Conservation (phyloP, 257 asterid species). For the Linderniella brevidens region DNA sequence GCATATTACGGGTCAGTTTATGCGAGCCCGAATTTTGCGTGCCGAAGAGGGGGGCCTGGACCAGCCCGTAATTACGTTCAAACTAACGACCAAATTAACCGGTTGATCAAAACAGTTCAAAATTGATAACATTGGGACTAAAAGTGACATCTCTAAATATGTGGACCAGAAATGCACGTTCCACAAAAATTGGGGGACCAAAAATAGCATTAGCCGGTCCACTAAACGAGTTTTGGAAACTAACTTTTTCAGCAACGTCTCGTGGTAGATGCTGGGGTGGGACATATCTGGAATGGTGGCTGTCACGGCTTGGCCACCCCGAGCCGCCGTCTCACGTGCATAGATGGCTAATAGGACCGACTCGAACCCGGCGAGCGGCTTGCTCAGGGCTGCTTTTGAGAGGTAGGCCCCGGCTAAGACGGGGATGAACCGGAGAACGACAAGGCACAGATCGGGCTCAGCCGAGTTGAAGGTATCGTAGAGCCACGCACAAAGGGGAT, state of each 20-base stretch:
- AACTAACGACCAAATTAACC: too few species aligned
- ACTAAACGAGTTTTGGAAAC: too few species aligned
- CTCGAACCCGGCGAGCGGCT: constrained; percentile 75
- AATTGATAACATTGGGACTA: too few species aligned
- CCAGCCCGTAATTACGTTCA: too few species aligned
- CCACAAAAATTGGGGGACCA: too few species aligned
- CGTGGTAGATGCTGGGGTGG: constrained; percentile 69
- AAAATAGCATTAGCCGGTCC: too few species aligned
- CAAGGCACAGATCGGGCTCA: constrained; percentile 56
- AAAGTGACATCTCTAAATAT: too few species aligned
- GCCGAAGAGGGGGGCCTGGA: too few species aligned
- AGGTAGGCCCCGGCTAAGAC: constrained; percentile 62
- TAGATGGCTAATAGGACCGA: constrained; percentile 67
- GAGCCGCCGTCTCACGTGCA: constrained; percentile 45
- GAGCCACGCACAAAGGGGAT: constrained; percentile 86
- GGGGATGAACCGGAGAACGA: constrained; percentile 74
- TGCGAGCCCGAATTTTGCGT: too few species aligned
- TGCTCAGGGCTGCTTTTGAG: constrained; percentile 49
- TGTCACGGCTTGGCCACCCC: constrained; percentile 44
- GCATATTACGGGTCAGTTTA: too few species aligned
- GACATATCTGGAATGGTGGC: constrained; percentile 56
- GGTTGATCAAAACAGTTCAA: too few species aligned
- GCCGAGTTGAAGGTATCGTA: constrained; percentile 84
- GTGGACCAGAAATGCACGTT: too few species aligned
- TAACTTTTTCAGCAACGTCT: constrained; percentile 21